Evolutionary conservation across 192 early-diverging fungal species (phyloP), one percentile per base, ranked within the genome.

Genomic region (Globomyces pollinis-pini): DNA sequence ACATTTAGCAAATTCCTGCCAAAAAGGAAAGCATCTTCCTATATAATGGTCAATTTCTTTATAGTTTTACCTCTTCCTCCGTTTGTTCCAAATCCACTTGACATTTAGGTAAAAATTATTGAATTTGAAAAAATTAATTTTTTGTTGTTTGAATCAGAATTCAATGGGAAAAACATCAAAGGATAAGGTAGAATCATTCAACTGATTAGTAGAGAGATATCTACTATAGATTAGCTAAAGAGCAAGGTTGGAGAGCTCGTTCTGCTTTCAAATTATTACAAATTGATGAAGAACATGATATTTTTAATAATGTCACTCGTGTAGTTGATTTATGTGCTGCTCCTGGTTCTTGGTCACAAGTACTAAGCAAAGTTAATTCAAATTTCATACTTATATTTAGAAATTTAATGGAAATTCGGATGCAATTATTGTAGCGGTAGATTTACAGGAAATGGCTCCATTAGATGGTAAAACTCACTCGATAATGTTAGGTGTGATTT

Each of bases 271-370:
- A 99, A 72, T 76, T 99, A 47, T 77, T 96, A 36, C 94, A 99
- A 60, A 74, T 99, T 44, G 88, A 98, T 65, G 91, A 99, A 53
- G 93, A 96, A 71, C 96, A 91, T 73, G 73, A 88, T 56, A 77
- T 99, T 29, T 88, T 99, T 53, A 18, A 68, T 76, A 83, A 85
- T n/a, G 91, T 96, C 16, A 84, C 76, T 15, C 68, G 85, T 51
- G 88, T 87, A 16, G 96, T 99, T 28, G 96, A 99, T 78, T 79
- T 99, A 41, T 99, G 96, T 63, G 94, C 96, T 1, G 94, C 94
- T 2, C 94, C 94, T 0, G 94, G 96, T 23, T 91, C 88, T 74
- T 99, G 96, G 96, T 90, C 87, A 26, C 96, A 99, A 69, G 96
- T 99, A 6, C 73, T 70, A 39, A 64, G 50, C 34, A 65, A 66